Percentiles rank a stretch among this genome's conserved stretches.
These are phyloP conservation scores for Beauveria caledonica DNA, from an alignment of 2,329 filamentous ascomycete genomes.

Conservation along the genomic window DNA sequence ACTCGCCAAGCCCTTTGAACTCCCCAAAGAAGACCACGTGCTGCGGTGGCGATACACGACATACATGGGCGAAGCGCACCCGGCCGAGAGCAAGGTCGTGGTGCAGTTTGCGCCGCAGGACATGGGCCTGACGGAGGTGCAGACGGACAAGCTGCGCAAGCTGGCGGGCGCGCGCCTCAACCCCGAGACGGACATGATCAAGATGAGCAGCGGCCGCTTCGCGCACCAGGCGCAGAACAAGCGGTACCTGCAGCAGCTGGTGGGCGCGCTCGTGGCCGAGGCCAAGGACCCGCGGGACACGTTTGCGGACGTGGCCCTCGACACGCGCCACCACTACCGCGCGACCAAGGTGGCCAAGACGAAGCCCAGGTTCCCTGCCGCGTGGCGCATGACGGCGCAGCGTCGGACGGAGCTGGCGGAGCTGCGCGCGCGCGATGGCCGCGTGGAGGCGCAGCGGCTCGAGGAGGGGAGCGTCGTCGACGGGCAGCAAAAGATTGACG, in stretches of 20 bases:
- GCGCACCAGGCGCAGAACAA: constrained; percentile 93
- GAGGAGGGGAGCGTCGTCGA: constrained; percentile 51
- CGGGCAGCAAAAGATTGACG: constrained; percentile 42
- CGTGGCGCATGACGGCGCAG: constrained; percentile 72
- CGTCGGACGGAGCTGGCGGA: constrained; percentile 58
- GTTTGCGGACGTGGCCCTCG: constrained; percentile 83
- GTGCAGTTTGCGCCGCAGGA: constrained; percentile 77
- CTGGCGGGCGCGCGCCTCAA: constrained; percentile 81
- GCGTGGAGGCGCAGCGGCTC: constrained; percentile 46
- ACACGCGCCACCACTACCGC: constrained; percentile 72
- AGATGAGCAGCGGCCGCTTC: constrained; percentile 86
- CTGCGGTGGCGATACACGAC: constrained; percentile 95
- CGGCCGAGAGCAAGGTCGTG: constrained; percentile 87
- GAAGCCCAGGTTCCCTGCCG: constrained; percentile 68
- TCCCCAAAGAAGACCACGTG: constrained; percentile 58
- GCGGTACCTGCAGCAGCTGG: constrained; percentile 75
- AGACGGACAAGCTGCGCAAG: constrained; percentile 78
- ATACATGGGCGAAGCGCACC: constrained; percentile 91
- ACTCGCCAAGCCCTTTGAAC: constrained; percentile 71
- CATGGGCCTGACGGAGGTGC: constrained; percentile 57
- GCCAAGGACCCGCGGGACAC: constrained; percentile 72
- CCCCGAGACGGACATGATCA: constrained; percentile 69
- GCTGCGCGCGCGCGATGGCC: constrained; percentile 42
- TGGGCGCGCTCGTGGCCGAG: constrained; percentile 63
- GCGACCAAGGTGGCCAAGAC: constrained; percentile 37